Evolutionary conservation across 257 asterid genomes (phyloP), one percentile per base, ranked within the genome.

Genomic region (Penstemon davidsonii): DNA sequence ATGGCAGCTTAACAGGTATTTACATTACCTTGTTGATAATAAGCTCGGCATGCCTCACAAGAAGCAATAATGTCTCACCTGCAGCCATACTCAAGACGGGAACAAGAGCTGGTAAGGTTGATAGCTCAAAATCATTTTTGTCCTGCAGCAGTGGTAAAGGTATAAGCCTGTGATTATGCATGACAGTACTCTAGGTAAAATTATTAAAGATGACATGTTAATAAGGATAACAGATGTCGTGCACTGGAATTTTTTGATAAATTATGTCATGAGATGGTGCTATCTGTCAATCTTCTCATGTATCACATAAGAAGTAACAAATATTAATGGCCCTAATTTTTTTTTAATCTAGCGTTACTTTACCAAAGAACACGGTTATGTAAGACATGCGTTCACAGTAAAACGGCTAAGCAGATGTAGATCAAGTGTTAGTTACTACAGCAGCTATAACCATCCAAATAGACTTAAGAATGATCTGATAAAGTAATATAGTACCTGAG

Each of bases 81-180:
- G 95, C 80, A 52, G 98, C 98, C n/a, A 86, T 81, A 80, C 64
- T 89, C 68, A 94, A 80, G 73, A 94, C 99, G 71, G 99, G 98
- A 79, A 88, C 90, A 73, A 94, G 97, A 71, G 98, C 96, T 66
- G 99, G 99, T 12, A 94, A 82, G 67, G 97, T 94, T 45, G 98
- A 88, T 57, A 84, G 81, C 82, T 84, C 99, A 83, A 94, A 94
- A 83, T 94, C 99, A 74, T 70, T 83, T 89, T 85, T 94, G 74
- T 94, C 98, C 99, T 94, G 86, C 80, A 81, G 72, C 55, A 76
- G 72, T 53, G 72, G 52, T 51, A 57, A 60, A 69, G 52, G 65
- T 62, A 65, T 60, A 57, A 55, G 62, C 62, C 67, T 45, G 56
- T 25, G 33, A 64, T 62, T 60, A 58, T 67, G 63, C 52, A 51